Base-by-base conservation (phyloP, 768 basidiomycete genomes). In the Phaeotremella fagi region DNA sequence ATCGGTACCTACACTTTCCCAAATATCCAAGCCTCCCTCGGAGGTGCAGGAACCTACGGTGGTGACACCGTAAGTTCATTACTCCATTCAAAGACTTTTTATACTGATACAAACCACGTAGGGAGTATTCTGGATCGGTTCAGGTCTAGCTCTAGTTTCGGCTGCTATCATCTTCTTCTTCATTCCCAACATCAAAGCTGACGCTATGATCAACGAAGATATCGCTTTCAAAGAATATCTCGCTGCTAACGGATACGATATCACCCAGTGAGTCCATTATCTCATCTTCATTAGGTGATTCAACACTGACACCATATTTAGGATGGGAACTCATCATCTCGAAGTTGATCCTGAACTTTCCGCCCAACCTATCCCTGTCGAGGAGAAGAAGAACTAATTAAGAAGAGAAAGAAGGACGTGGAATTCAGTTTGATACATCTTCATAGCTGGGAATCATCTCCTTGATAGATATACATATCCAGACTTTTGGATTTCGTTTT, bases 61-160 rank as follows among this genome's bases (percentile, higher is more conserved):
- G 86, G 84, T 45, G 84, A 86, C 68, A 90, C 89, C 57, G 88
- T 80, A n/a, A 87, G 86, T 60, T 85, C 84, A 78, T n/a, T n/a
- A n/a, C 60, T 20, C 77, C 65, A 11, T 22, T 29, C 18, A 18
- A 42, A 33, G 12, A 3, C 12, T 14, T 27, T 48, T 16, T 45
- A 6, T 24, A 4, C 5, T 24, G 48, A 24, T 41, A 5, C 4
- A 7, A 43, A 25, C 22, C 28, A 37, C 46, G 22, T 26, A 60
- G 58, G 65, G 65, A 22, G 44, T 55, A 20, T 68, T 71, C 64
- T 69, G 59, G 47, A 45, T 54, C 47, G 50, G 52, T 60, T 58
- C 64, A 76, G 83, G 80, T 33, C 80, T 95, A 44, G 89, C 89
- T 3, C 59, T 94, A 42, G 58, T 90, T 46, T 88, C 86, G 55